Evolutionary conservation across 2,329 filamentous ascomycete species (phyloP), one percentile per base, ranked within the genome.

Genomic region (Epichloe sylvatica): DNA sequence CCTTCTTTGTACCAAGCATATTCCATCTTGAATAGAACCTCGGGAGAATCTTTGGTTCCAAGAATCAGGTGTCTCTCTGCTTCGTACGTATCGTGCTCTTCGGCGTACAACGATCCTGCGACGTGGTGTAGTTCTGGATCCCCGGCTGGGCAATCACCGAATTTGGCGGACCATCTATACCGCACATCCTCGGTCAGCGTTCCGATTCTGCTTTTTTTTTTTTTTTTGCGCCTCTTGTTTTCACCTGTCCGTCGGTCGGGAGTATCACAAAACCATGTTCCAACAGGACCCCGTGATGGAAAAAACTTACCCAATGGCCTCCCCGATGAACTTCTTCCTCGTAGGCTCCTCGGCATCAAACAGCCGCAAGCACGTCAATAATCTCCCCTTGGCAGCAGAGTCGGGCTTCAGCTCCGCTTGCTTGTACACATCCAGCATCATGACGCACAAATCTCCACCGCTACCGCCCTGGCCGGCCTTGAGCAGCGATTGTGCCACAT

Each of bases 51-150:
- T 58, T 84, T 85, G 9, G 89, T 97, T 53, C 92, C 94, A 38
- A 96, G 75, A 45, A 90, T 68, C 49, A 98, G 75, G 67, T 98
- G 92, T 58, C 82, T 79, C 68, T 98, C 94, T 13, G 94, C 92
- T 52, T 96, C 90, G 72, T 95, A 94, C 25, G 84, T 78, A 53
- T 96, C 88, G 66, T 90, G 84, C 59, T 96, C 91, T 61, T 94
- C 84, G n/a, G 90, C 91, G 64, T 88, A 95, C 41, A 96, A 72
- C 34, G 80, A 82, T 46, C 92, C 92, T 36, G 83, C 83, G 41
- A 94, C 89, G 68, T 97, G 90, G 68, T 98, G 92, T 50, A 98
- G 73, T 60, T 97, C 92, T 3, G 91, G 85, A 62, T 98, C 92
- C 52, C 92, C 92, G 46, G 88, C 85, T 45, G 92, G 90, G 64